Conservation (phyloP, 192 early-diverging fungal species). For the Entrophospora sp. region DNA sequence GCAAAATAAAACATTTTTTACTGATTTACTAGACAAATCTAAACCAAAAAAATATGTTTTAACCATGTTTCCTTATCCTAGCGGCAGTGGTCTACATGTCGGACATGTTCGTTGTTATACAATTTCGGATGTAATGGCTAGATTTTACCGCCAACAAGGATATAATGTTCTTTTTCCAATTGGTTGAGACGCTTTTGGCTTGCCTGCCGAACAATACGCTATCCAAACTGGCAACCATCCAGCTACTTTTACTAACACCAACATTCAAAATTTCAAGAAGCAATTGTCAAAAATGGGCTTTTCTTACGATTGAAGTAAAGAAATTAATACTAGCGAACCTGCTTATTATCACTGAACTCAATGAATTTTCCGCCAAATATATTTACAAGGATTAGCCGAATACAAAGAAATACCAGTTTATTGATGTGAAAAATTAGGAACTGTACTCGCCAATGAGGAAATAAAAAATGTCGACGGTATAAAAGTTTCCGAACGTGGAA, state of each 20-base stretch:
- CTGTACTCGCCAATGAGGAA: neutral
- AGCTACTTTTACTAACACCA: neutral
- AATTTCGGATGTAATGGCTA: neutral
- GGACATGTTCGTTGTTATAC: neutral
- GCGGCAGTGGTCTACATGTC: neutral
- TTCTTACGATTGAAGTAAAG: conserved; percentile 7
- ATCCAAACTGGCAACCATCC: neutral
- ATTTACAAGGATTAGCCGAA: conserved; percentile 1
- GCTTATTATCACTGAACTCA: neutral
- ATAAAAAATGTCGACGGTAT: neutral
- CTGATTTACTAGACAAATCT: neutral
- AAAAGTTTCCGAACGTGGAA: conserved; percentile 1
- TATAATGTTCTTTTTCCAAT: neutral
- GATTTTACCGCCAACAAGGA: neutral
- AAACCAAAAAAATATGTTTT: conserved; percentile 3
- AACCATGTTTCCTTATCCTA: conserved; percentile 5
- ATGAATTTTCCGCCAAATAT: neutral
- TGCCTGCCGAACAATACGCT: conserved; percentile 5
- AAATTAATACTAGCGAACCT: neutral
- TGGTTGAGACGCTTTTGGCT: conserved; percentile 1
- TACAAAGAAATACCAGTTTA: conserved; percentile 5
- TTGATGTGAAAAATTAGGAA: conserved; percentile 6
- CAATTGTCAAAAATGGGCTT: neutral
- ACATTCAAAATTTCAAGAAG: neutral
- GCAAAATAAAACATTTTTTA: neutral